Conservation (phyloP, 2,329 filamentous ascomycete genomes). For the Acephala macrosclerotiorum region DNA sequence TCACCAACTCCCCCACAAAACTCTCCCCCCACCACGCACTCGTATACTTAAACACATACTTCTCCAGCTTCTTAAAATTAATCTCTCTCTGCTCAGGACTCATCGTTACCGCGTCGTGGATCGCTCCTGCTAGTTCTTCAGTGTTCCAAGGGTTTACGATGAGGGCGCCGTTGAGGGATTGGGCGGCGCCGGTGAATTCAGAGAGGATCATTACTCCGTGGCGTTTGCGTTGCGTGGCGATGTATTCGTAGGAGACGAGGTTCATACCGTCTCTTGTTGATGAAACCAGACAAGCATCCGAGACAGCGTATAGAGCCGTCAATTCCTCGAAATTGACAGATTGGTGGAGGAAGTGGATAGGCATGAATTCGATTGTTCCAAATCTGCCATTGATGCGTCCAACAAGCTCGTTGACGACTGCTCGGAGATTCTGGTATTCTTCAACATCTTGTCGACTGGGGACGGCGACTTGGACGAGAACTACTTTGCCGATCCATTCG, state of each 20-base stretch:
- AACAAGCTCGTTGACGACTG: slow-evolving; percentile 95
- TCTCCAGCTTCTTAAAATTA: slow-evolving; percentile 91
- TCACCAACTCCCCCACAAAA: slow-evolving; percentile 81
- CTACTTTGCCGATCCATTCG: slow-evolving; percentile 97
- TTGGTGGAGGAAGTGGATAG: slow-evolving; percentile 98
- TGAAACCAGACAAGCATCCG: slow-evolving; percentile 90
- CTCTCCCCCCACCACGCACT: slow-evolving; percentile 96
- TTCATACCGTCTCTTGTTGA: slow-evolving; percentile 99
- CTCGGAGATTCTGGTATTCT: slow-evolving; percentile 95
- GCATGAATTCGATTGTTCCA: slow-evolving; percentile 97
- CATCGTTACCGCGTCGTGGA: slow-evolving; percentile 98
- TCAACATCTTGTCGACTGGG: slow-evolving; percentile 95
- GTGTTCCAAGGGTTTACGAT: slow-evolving; percentile 99
- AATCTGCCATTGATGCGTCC: slow-evolving; percentile 97
- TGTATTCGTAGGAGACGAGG: slow-evolving; percentile 97
- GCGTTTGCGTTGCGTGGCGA: slow-evolving; percentile 87
- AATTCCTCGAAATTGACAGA: slow-evolving; percentile 95
- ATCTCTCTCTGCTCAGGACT: slow-evolving; percentile 83
- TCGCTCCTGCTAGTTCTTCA: slow-evolving; percentile 89
- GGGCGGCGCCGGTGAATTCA: slow-evolving; percentile 94
- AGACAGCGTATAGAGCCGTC: slow-evolving; percentile 90
- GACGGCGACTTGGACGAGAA: slow-evolving; percentile 94
- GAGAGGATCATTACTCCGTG: slow-evolving; percentile 95
- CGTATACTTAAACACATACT: slow-evolving; percentile 97
- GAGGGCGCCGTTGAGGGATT: slow-evolving; percentile 90